Conservation (phyloP, 805 yeast species). For the Novakomyces olei region DNA sequence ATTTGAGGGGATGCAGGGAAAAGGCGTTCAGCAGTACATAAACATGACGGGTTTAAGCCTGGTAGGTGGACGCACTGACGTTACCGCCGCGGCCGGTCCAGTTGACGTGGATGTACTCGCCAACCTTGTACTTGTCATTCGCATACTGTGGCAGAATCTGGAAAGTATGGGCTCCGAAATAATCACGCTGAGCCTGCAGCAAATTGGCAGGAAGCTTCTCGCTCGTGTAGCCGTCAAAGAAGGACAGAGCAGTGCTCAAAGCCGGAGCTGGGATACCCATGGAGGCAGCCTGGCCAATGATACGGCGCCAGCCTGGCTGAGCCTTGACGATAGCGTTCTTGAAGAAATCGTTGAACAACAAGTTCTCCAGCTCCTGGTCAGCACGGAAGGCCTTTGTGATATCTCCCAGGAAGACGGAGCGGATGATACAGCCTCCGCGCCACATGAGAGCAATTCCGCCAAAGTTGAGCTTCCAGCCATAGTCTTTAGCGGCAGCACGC, state of each 20-base stretch:
- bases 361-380: conserved; percentile 81
- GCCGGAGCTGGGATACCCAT: conserved; percentile 96
- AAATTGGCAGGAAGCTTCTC: conserved; percentile 90
- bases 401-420: conserved; percentile 94
- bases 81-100: conserved; percentile 99
- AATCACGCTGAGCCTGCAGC: conserved; percentile 98
- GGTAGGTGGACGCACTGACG: conserved; percentile 83
- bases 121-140: conserved; percentile 52
- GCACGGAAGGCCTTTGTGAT: conserved; percentile 91
- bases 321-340: conserved; percentile 77
- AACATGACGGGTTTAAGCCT: conserved; percentile 34
- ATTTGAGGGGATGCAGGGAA: no score
- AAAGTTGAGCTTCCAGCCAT: conserved; percentile 91
- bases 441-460: conserved; percentile 98
- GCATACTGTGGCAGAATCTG: conserved; percentile 75
- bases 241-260: conserved; percentile 84
- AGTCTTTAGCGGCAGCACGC: conserved; percentile 93
- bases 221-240: conserved; percentile 98
- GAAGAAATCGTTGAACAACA: conserved; percentile 90
- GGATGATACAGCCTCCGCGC: conserved; percentile 99
- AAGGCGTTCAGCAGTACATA: no score
- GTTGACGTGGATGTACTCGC: conserved; percentile 77
- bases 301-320: conserved; percentile 85
- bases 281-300: conserved; percentile 53
- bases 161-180: conserved; percentile 99